Evolutionary conservation across 164 flowering plant species (phyloP), one percentile per base, ranked within the genome.

Genomic region (Liriodendron chinense): DNA sequence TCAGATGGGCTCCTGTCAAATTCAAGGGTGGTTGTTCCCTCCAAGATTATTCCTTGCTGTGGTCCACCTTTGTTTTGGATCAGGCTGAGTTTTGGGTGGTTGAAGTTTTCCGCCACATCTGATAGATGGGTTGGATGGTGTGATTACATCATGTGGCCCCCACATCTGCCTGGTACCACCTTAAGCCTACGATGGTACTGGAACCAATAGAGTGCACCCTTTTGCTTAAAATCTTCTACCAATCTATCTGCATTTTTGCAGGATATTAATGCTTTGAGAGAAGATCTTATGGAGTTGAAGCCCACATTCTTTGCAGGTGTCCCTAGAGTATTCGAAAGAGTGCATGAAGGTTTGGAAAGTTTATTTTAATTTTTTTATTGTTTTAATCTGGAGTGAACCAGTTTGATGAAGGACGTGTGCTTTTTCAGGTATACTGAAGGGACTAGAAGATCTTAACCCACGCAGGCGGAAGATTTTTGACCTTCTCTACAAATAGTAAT

Each of bases 281-380:
- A 96, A 50, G 99, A 96, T 79, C 69, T 96, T 57, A 34, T 84
- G 90, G 99, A 94, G 84, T 79, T 96, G 85, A 94, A 88, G 84
- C 99, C 99, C 59, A 96, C 99, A 34, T 81, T 89, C 70, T 83
- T 96, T 67, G 97, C 97, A 69, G 99, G 96, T 26, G 99, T 96
- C 8, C 99, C 99, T 28, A 83, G 95, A 75, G 99, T 96, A 12
- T 91, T 88, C 48, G 99, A 96, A 72, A 86, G 86, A 80, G 85
- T 96, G n/a, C 85, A 90, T 71, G 98, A 92, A 90, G 93, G 99
- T 76, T 88, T 5, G 86, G 50, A 65, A 62, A 70, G 23, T 66
- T n/a, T 59, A 74, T 72, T 50, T 47, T 61, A n/a, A 26, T 18
- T 18, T 56, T 43, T 53, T 22, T 23, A 64, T n/a, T 65, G 22